These are phyloP conservation scores for Bolboschoenus planiculmis DNA, from an alignment of 176 grass and related monocot species.

Conservation along the genomic window DNA sequence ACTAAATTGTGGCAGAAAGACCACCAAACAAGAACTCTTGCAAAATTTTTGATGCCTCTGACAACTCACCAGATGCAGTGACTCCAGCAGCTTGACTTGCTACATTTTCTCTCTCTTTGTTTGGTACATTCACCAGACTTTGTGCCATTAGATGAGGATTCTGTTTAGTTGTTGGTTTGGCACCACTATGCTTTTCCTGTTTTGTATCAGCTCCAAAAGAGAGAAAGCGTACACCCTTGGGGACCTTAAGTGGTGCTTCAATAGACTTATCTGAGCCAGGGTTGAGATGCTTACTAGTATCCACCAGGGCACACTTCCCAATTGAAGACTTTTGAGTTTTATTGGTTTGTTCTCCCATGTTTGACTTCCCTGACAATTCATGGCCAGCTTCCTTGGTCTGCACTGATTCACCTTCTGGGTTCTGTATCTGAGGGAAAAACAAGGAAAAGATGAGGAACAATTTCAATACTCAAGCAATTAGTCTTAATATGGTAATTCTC, in stretches of 20 bases:
- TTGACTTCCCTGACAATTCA: slow-evolving; percentile 32
- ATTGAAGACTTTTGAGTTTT: slow-evolving; percentile 30
- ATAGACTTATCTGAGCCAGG: slow-evolving; percentile 23
- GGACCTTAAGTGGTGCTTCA: slow-evolving; percentile 31
- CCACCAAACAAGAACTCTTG: slow-evolving; percentile 80
- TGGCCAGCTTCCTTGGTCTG: slow-evolving; percentile 37
- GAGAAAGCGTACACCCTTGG: slow-evolving; percentile 82
- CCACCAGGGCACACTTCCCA: neutral
- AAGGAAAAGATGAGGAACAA: neutral
- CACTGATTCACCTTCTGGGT: slow-evolving; percentile 32
- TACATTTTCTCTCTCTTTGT: slow-evolving; percentile 21
- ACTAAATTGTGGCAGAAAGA: slow-evolving; percentile 19
- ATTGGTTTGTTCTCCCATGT: slow-evolving; percentile 27
- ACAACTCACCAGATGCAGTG: slow-evolving; percentile 37
- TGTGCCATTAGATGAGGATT: neutral
- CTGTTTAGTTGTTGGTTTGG: neutral
- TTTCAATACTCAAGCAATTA: slow-evolving; percentile 8
- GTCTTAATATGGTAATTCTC: neutral
- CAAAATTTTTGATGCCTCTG: slow-evolving; percentile 74
- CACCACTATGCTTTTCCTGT: slow-evolving; percentile 5
- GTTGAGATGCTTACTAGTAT: slow-evolving; percentile 30
- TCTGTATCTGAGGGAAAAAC: slow-evolving; percentile 37
- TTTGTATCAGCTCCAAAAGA: slow-evolving; percentile 21
- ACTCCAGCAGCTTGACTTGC: slow-evolving; percentile 22
- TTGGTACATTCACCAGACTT: neutral